Base-by-base conservation (phyloP, 2,329 filamentous ascomycete species). In the Penicillium glabrum region DNA sequence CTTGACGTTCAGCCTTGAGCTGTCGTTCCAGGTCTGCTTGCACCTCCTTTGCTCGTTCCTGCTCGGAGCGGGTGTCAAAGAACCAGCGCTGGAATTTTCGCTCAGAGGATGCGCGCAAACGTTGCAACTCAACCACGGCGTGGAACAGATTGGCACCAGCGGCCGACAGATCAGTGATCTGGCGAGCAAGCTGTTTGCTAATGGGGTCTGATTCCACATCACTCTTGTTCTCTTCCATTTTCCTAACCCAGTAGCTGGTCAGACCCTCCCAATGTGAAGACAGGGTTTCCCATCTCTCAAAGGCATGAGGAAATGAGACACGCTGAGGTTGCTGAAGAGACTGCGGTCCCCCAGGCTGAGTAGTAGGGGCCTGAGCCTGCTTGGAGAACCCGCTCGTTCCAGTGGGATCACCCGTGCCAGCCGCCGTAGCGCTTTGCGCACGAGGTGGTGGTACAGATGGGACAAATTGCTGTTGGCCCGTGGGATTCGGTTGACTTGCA, bases 51-150 rank as follows among this genome's bases (percentile, higher is more conserved):
- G 88, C 84, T 27, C 89, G 87, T 77, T 98, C 95, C 63, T 96
- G 86, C 64, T 98, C 93, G 31, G 88, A 84, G 51, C 93, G 84
- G 8, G 93, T 96, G 72, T 99, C 95, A 66, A 96, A 96, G 77
- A 98, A 98, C 95, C 95, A 99, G 50, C 95, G 86, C 76, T 99
- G 95, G 67, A 99, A 99, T 72, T 98, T 98, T 62, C 95, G 87
- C 75, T 99, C 95, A 0, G 93, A 98, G 54, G 92, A 96, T 37
- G 95, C 95, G 44, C 95, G 89, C 26, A 99, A 82, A 29, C 95
- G 88, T 73, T 99, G 95, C 46, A 99, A 80, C 75, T 99, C 95
- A 3, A 99, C 95, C 0, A 99, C 93, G 10, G 95, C 95, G 72
- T 99, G 95, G 74, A 99, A 99, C 0, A 99, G 82, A 66, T 99